Percentiles rank a stretch among this genome's conserved stretches.
Conservation (phyloP, 495 filamentous ascomycete genomes). For the Parathielavia hyrcaniae region DNA sequence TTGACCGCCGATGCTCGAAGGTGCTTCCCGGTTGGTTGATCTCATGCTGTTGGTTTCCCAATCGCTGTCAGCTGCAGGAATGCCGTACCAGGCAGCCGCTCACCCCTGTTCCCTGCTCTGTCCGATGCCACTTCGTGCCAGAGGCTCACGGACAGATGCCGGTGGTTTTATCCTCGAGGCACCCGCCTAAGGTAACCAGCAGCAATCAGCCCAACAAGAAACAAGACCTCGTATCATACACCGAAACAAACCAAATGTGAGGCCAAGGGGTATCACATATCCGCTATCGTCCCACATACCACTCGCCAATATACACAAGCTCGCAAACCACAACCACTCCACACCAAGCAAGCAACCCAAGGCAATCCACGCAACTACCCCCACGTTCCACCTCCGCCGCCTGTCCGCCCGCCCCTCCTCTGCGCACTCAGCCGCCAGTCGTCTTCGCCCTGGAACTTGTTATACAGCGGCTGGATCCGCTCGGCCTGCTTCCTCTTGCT, state of each 20-base stretch:
- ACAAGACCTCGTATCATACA: no score
- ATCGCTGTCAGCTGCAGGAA: no score
- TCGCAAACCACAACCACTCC: neutral
- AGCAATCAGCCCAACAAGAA: no score
- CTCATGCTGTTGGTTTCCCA: no score
- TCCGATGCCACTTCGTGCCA: no score
- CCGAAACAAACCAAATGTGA: neutral
- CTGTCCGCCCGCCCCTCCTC: conserved; percentile 76
- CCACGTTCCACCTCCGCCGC: conserved; percentile 89
- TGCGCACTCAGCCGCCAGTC: conserved; percentile 92
- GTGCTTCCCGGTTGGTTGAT: no score
- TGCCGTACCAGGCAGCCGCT: no score
- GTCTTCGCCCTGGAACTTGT: conserved; percentile 77
- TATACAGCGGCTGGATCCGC: conserved; percentile 89
- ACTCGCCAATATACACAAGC: neutral
- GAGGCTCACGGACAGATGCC: no score
- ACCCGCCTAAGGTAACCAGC: no score
- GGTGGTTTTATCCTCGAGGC: no score
- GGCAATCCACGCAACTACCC: conserved; percentile 48
- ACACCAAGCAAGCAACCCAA: neutral
- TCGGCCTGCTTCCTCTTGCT: conserved; percentile 91
- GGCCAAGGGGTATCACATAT: neutral
- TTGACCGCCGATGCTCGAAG: no score
- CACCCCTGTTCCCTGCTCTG: no score
- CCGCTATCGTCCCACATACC: neutral